Conservation (phyloP, 768 basidiomycete genomes). For the Kwoniella pini region DNA sequence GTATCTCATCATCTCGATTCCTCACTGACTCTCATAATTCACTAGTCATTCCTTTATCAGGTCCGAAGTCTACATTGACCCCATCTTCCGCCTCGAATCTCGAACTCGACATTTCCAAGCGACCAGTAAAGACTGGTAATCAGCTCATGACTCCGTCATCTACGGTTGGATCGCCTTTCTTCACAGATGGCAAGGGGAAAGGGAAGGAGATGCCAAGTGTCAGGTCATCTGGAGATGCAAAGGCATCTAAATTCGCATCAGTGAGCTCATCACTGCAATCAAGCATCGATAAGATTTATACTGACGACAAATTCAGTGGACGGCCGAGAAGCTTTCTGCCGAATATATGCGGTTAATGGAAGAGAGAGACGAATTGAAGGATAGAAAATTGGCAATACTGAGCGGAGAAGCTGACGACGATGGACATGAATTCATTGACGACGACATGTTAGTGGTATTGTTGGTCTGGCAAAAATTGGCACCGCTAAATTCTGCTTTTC, state of each 20-base stretch:
- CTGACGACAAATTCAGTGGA: background rate
- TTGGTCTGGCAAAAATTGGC: background rate
- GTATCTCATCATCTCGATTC: too few species aligned
- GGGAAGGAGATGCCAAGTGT: slow-evolving; percentile 3
- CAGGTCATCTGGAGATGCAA: background rate
- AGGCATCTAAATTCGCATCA: slow-evolving; percentile 1
- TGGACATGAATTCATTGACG: slow-evolving; percentile 19
- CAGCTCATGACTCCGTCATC: slow-evolving; percentile 15
- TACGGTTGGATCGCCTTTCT: slow-evolving; percentile 14
- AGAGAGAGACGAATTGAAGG: slow-evolving; percentile 7
- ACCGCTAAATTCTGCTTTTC: background rate
- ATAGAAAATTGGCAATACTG: slow-evolving; percentile 6
- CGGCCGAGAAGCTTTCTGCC: slow-evolving; percentile 1
- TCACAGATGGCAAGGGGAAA: slow-evolving; percentile 5
- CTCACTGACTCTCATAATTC: too few species aligned
- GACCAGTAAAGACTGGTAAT: background rate
- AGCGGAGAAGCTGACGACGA: slow-evolving; percentile 1
- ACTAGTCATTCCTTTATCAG: background rate
- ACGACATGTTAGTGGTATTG: slow-evolving; percentile 19
- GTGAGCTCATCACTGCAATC: background rate
- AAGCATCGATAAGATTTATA: background rate
- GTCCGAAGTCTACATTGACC: background rate
- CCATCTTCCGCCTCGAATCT: background rate
- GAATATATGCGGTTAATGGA: slow-evolving; percentile 6
- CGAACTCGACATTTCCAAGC: background rate